Percentiles rank a stretch among this genome's conserved stretches.
Conservation (phyloP, 2,329 filamentous ascomycete genomes). For the Colletotrichum orchidophilum region DNA sequence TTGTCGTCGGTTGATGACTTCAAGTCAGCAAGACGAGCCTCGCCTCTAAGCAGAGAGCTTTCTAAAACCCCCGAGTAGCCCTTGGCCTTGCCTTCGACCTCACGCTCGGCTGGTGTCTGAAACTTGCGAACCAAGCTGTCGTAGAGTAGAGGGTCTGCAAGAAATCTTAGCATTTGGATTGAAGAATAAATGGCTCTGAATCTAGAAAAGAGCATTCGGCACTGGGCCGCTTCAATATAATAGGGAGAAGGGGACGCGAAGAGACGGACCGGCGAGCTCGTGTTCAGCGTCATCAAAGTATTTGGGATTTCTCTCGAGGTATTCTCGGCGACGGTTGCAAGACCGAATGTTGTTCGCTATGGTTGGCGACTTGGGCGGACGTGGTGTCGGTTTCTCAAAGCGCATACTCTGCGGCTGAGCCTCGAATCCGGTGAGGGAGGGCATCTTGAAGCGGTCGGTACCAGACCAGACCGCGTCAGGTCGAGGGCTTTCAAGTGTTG, state of each 20-base stretch:
- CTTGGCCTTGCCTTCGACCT: constrained; percentile 76
- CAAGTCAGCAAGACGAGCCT: constrained; percentile 75
- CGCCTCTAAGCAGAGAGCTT: constrained; percentile 78
- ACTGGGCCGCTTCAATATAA: background rate
- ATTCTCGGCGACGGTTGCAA: constrained; percentile 82
- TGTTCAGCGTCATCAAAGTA: constrained; percentile 72
- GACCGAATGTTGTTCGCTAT: constrained; percentile 60
- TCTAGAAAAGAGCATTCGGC: background rate
- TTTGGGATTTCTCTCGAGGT: constrained; percentile 75
- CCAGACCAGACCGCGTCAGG: too few species aligned
- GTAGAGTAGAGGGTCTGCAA: constrained; percentile 79
- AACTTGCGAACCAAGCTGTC: constrained; percentile 82
- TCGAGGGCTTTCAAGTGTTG: background rate
- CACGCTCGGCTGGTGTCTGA: constrained; percentile 77
- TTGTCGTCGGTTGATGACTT: background rate
- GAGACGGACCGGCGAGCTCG: constrained; percentile 59
- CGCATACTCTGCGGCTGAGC: background rate
- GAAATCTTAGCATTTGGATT: background rate
- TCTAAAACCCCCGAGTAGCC: constrained; percentile 84
- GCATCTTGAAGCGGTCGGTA: constrained; percentile 4
- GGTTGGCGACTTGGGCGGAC: constrained; percentile 53
- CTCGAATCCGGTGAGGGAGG: background rate
- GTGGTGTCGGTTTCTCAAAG: constrained; percentile 52
- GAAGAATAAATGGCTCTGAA: background rate
- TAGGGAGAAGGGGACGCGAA: background rate